Percentiles rank a stretch among this genome's conserved stretches.
Evolutionary conservation across 768 basidiomycete genomes (phyloP).

Genomic region (Boletus rufocinnamomeus): DNA sequence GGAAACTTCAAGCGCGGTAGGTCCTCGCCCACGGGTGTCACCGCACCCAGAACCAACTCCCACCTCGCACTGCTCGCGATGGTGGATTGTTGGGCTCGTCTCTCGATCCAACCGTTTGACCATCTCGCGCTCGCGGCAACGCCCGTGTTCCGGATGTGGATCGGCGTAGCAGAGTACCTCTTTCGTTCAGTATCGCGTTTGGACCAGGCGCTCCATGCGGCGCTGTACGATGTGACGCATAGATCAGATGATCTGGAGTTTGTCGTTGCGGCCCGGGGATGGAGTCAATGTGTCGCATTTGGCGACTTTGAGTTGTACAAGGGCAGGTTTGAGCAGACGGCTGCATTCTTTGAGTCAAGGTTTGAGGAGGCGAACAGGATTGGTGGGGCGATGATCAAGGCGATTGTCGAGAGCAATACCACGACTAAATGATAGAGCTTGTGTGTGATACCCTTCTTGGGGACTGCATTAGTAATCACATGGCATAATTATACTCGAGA

Average conservation of each 20-base stretch:
- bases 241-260: conserved; percentile 93
- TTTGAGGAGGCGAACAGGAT: conserved; percentile 85
- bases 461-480: background rate
- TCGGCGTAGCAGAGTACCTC: conserved; percentile 95
- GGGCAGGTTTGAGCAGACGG: conserved; percentile 76
- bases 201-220: conserved; percentile 70
- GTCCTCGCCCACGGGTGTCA: conserved; percentile 12
- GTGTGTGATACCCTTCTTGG: background rate
- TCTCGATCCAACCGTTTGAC: conserved; percentile 84
- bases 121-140: conserved; percentile 94
- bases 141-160: conserved; percentile 94
- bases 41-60: conserved; percentile 60
- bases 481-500: background rate
- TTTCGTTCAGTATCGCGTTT: conserved; percentile 72
- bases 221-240: conserved; percentile 74
- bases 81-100: conserved; percentile 96
- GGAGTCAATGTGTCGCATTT: conserved; percentile 95
- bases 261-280: conserved; percentile 88
- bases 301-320: conserved; percentile 89
- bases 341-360: conserved; percentile 78
- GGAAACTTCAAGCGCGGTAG: conserved; percentile 26
- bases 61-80: conserved; percentile 94
- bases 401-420: conserved; percentile 61
- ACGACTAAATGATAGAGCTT: no score
- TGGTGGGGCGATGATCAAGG: conserved; percentile 88